Base-by-base conservation (phyloP, 345 rosid genomes). In the Lepidium sativum region DNA sequence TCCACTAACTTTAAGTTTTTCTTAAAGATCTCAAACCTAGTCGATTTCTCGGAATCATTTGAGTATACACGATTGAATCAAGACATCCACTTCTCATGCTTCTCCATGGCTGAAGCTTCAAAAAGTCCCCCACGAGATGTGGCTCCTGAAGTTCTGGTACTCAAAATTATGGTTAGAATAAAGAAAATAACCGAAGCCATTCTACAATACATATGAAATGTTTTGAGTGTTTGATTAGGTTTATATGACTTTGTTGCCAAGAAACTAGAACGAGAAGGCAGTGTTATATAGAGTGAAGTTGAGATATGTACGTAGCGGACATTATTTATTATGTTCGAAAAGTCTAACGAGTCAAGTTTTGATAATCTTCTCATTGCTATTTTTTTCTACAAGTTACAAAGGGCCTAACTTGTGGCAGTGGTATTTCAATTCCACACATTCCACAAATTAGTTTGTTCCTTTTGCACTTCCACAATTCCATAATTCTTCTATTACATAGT, bases 1-100 rank as follows among this genome's bases (percentile, higher is more conserved):
- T 82, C 77, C 0, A 83, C 58, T 16, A 65, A 76, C 35, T 78
- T 50, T 39, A 83, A 47, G 68, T 83, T 85, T 32, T 54, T 69
- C 62, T 65, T 76, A 55, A 83, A 83, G 8, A 72, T 77, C 20
- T 69, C n/a, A 12, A 75, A 67, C 5, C 82, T 71, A 21, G 0
- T 72, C 6, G 44, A 60, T 62, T 75, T 75, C 39, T 81, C 86
- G 8, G 56, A 71, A 1, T 9, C 2, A 49, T 48, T 44, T 4
- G 33, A 38, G 34, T 83, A 80, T n/a, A 18, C 45, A 3, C 75
- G 66, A 15, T 72, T 69, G 63, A 78, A 66, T 13, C 54, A 33
- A 37, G 31, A 63, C 78, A 60, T 70, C 83, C 81, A 80, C 52
- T 68, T 71, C 60, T 60, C 78, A 45, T 79, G 74, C 71, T 57